Conservation (phyloP, 306 rosid genomes). For the Ormosia semicastrata region DNA sequence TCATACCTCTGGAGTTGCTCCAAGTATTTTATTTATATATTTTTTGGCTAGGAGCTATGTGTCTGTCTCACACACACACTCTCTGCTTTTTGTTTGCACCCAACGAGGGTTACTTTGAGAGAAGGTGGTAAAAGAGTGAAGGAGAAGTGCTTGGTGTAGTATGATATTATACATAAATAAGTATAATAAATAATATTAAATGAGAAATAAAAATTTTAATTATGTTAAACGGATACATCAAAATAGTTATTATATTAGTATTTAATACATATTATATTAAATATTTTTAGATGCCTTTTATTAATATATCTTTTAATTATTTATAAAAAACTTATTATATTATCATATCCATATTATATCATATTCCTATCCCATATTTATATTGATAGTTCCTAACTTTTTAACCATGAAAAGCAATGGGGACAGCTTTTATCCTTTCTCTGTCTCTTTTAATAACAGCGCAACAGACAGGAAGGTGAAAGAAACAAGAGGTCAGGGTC, state of each 20-base stretch:
- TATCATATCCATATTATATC: too few relatives aligned
- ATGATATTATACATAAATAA: too few relatives aligned
- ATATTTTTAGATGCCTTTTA: too few relatives aligned
- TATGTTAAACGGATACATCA: too few relatives aligned
- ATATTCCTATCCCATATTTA: too few relatives aligned
- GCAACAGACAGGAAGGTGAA: neutral
- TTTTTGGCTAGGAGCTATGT: neutral
- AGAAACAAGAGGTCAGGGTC: neutral
- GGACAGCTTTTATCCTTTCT: constrained; percentile 47
- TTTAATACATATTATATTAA: too few relatives aligned
- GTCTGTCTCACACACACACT: neutral
- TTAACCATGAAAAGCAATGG: constrained; percentile 36
- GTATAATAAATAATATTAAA: too few relatives aligned
- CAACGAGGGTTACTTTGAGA: constrained; percentile 35
- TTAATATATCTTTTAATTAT: too few relatives aligned
- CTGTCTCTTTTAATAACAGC: constrained; percentile 28
- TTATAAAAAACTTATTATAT: too few relatives aligned
- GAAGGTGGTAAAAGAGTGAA: constrained; percentile 11
- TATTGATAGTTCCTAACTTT: neutral
- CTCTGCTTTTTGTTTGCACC: constrained; percentile 28
- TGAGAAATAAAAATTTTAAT: too few relatives aligned
- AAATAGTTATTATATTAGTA: too few relatives aligned
- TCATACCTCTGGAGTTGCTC: neutral
- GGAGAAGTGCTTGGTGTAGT: neutral
- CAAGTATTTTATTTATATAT: neutral